phyloP scores from a whole-genome alignment of 768 basidiomycete genomes.

The Suillus americanus region DNA sequence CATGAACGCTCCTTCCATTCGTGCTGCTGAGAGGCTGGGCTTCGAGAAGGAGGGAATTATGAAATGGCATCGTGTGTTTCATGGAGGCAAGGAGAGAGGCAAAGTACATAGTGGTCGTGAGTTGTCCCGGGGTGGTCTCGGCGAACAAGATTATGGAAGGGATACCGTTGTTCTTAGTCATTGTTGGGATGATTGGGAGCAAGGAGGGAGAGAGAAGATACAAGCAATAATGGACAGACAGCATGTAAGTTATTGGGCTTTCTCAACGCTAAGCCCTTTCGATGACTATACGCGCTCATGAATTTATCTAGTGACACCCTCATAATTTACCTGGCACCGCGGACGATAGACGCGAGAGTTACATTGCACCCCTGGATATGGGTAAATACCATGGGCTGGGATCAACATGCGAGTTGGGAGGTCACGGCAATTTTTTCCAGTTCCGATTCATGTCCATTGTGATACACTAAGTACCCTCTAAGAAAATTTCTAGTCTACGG shows the following conservation, averaged over 20 bases:
- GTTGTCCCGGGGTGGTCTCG: slow-evolving; percentile 24
- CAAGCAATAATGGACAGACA: neutral
- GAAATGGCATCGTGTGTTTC: slow-evolving; percentile 36
- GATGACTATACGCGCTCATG: neutral
- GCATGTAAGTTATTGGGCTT: neutral
- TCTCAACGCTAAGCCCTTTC: neutral
- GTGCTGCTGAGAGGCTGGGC: slow-evolving; percentile 44
- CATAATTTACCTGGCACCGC: neutral
- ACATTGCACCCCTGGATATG: neutral
- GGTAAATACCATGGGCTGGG: neutral
- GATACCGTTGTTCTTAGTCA: slow-evolving; percentile 34
- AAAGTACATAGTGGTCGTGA: slow-evolving; percentile 26
- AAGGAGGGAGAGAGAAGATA: slow-evolving; percentile 16
- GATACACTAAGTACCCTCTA: neutral
- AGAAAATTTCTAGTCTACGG: neutral
- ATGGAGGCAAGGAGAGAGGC: slow-evolving; percentile 26
- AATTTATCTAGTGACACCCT: neutral
- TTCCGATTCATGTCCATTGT: neutral
- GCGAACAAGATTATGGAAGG: slow-evolving; percentile 23
- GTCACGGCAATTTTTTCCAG: neutral
- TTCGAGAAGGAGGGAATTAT: slow-evolving; percentile 42
- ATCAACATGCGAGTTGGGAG: neutral
- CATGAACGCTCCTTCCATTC: slow-evolving; percentile 36
- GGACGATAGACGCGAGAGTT: too few relatives aligned
- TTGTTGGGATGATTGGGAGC: slow-evolving; percentile 47